Conservation (phyloP, 257 asterid species). For the Anisodus acutangulus region DNA sequence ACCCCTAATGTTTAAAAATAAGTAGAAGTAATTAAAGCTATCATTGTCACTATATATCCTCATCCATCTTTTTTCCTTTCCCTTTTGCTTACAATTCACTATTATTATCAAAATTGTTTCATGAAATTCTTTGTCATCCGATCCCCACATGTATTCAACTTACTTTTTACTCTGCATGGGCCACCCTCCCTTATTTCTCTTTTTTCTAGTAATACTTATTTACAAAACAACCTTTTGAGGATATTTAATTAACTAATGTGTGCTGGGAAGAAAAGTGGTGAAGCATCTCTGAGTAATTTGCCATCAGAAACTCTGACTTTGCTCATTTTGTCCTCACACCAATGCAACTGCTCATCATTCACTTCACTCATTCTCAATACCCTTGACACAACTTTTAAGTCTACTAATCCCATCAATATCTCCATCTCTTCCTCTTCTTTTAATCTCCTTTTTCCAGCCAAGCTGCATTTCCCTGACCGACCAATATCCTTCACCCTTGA, state of each 20-base stretch:
- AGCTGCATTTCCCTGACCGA: slow-evolving; percentile 52
- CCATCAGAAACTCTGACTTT: slow-evolving; percentile 78
- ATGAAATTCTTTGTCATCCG: slow-evolving; percentile 31
- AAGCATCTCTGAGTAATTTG: slow-evolving; percentile 77
- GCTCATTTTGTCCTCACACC: slow-evolving; percentile 95
- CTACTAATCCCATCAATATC: slow-evolving; percentile 69
- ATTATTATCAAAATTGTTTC: slow-evolving; percentile 1
- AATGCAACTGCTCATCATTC: slow-evolving; percentile 74
- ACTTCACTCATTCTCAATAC: slow-evolving; percentile 77
- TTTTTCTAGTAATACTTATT: neutral
- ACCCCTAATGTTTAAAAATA: slow-evolving; percentile 31
- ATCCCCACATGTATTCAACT: slow-evolving; percentile 42
- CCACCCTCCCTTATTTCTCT: neutral
- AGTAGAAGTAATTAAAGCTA: slow-evolving; percentile 42
- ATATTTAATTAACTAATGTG: slow-evolving; percentile 35
- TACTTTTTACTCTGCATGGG: slow-evolving; percentile 34
- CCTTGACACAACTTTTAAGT: slow-evolving; percentile 80
- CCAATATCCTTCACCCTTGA: slow-evolving; percentile 65
- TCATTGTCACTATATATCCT: slow-evolving; percentile 28
- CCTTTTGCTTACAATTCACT: slow-evolving; percentile 39
- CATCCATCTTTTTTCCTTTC: slow-evolving; percentile 14
- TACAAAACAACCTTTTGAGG: slow-evolving; percentile 26
- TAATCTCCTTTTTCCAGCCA: slow-evolving; percentile 51
- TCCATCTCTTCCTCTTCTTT: slow-evolving; percentile 64
- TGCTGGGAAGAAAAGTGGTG: slow-evolving; percentile 91